phyloP scores from a whole-genome alignment of 805 yeast genomes.

The Kodamaea laetipori region DNA sequence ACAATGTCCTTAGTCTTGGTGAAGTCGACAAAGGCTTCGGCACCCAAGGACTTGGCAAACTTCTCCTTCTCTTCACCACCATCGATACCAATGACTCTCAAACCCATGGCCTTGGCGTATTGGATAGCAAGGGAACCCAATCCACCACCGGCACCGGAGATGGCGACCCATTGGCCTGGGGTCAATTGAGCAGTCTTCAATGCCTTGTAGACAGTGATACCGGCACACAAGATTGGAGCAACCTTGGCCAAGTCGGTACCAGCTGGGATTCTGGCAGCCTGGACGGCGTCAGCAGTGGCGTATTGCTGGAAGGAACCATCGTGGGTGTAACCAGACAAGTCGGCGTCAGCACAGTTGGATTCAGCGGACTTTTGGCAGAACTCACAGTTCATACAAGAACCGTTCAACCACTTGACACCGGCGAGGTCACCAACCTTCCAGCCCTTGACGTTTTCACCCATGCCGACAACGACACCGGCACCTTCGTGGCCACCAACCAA shows the following conservation, averaged over 20 bases:
- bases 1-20: slow-evolving; percentile 53
- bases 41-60: slow-evolving; percentile 25
- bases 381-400: slow-evolving; percentile 47
- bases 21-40: slow-evolving; percentile 31
- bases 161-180: slow-evolving; percentile 74
- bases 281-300: slow-evolving; percentile 65
- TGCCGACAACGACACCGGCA: slow-evolving; percentile 48
- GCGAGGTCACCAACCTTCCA: slow-evolving; percentile 48
- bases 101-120: slow-evolving; percentile 76
- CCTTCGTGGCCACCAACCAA: slow-evolving; percentile 52
- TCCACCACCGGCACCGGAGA: slow-evolving; percentile 84
- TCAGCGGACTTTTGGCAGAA: slow-evolving; percentile 46
- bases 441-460: slow-evolving; percentile 44
- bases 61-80: slow-evolving; percentile 72
- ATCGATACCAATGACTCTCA: slow-evolving; percentile 66
- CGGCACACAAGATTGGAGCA: slow-evolving; percentile 68
- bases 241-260: slow-evolving; percentile 57
- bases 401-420: slow-evolving; percentile 50
- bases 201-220: slow-evolving; percentile 70
- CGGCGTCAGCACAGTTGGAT: slow-evolving; percentile 63
- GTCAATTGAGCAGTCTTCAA: slow-evolving; percentile 56
- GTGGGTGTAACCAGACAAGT: slow-evolving; percentile 73
- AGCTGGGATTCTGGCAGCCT: slow-evolving; percentile 59
- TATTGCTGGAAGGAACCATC: slow-evolving; percentile 71
- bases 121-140: slow-evolving; percentile 75